These are phyloP conservation scores for Graphilbum fragrans DNA, from an alignment of 2,329 filamentous ascomycete genomes.

Conservation along the genomic window DNA sequence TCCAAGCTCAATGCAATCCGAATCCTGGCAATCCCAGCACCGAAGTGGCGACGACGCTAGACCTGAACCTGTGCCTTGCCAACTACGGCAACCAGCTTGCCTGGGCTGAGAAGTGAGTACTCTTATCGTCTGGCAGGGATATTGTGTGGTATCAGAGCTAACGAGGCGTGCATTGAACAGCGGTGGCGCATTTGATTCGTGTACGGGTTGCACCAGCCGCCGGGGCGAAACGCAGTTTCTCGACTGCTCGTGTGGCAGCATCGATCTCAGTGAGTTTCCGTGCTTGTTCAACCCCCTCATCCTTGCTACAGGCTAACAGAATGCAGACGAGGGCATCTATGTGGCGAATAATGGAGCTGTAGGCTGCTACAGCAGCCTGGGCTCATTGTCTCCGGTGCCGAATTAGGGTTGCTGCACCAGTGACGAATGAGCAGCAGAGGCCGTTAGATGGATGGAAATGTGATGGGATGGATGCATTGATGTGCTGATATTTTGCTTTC, in stretches of 20 bases:
- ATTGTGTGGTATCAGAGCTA: background rate
- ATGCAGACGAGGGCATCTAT: conserved; percentile 4
- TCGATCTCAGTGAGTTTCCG: conserved; percentile 6
- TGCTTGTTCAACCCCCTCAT: too few relatives aligned
- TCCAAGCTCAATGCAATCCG: conserved; percentile 3
- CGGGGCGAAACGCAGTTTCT: background rate
- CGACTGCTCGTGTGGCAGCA: conserved; percentile 7
- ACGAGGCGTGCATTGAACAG: too few relatives aligned
- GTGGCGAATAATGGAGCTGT: conserved; percentile 1
- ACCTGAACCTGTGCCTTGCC: conserved; percentile 7
- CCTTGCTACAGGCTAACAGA: too few relatives aligned
- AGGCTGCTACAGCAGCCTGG: conserved; percentile 4
- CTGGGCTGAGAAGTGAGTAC: conserved; percentile 2
- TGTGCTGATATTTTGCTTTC: too few relatives aligned
- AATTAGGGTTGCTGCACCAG: too few relatives aligned
- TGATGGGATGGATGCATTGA: too few relatives aligned
- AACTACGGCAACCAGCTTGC: conserved; percentile 7
- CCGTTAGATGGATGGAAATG: too few relatives aligned
- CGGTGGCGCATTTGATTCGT: conserved; percentile 7
- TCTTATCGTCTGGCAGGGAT: background rate
- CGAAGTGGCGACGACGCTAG: background rate
- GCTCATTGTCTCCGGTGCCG: too few relatives aligned
- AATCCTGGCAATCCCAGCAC: background rate
- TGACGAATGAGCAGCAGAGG: too few relatives aligned
- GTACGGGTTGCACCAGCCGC: conserved; percentile 4